Evolutionary conservation across 2,329 filamentous ascomycete species (phyloP).

Genomic region (Sphaerulina musiva): DNA sequence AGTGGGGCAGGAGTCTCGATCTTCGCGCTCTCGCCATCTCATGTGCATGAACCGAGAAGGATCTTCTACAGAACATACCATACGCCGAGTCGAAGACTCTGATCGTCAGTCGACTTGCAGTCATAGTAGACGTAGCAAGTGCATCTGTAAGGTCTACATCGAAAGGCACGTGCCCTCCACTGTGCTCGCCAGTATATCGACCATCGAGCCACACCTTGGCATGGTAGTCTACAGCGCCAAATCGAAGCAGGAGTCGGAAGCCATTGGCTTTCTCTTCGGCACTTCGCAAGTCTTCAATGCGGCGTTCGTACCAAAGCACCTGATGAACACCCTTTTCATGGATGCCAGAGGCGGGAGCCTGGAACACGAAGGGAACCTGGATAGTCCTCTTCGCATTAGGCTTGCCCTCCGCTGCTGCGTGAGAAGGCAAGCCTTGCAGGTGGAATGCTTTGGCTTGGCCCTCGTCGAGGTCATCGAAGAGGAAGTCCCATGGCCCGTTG

Average conservation of each 20-base stretch:
- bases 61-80: neutral
- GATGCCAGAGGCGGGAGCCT: constrained; percentile 57
- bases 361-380: constrained; percentile 59
- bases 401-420: constrained; percentile 27
- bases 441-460: constrained; percentile 53
- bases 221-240: constrained; percentile 58
- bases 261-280: constrained; percentile 27
- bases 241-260: constrained; percentile 47
- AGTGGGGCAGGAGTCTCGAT: neutral
- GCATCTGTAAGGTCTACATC: constrained; percentile 52
- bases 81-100: constrained; percentile 58
- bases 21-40: neutral
- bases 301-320: constrained; percentile 59
- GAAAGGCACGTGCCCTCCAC: constrained; percentile 54
- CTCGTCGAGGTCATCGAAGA: constrained; percentile 59
- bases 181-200: constrained; percentile 48
- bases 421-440: constrained; percentile 43
- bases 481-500: constrained; percentile 58
- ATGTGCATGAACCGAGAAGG: neutral
- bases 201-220: constrained; percentile 54
- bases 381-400: constrained; percentile 48
- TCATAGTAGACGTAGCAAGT: neutral
- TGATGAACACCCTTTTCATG: constrained; percentile 57
- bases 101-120: constrained; percentile 44
- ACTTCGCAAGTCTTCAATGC: constrained; percentile 24